Percentiles rank a stretch among this genome's conserved stretches.
Conservation (phyloP, 2,329 filamentous ascomycete species). For the Monilinia fructigena region DNA sequence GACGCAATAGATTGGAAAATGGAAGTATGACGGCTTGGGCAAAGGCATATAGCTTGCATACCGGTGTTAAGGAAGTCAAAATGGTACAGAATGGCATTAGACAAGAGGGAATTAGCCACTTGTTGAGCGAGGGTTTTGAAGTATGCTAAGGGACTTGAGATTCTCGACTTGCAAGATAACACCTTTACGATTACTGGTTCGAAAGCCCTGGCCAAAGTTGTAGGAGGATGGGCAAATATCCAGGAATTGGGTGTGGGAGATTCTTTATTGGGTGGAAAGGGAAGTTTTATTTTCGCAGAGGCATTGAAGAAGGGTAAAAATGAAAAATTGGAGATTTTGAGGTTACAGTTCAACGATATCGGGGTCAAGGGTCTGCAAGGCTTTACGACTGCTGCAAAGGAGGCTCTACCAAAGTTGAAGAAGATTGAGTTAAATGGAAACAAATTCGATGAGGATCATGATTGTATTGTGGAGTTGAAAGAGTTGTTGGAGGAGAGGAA, state of each 20-base stretch:
- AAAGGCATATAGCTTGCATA: conserved; percentile 78
- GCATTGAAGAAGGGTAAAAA: conserved; percentile 76
- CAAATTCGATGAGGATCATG: conserved; percentile 85
- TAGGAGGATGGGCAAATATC: conserved; percentile 71
- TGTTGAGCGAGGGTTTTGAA: conserved; percentile 77
- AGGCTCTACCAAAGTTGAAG: conserved; percentile 70
- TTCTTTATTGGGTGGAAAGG: conserved; percentile 77
- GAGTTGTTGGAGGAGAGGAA: conserved; percentile 74
- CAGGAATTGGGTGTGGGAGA: conserved; percentile 87
- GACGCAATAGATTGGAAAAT: conserved; percentile 91
- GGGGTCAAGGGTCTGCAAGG: conserved; percentile 70
- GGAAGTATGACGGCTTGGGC: conserved; percentile 97
- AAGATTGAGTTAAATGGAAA: conserved; percentile 95
- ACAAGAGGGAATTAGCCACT: conserved; percentile 81
- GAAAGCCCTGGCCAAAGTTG: conserved; percentile 71
- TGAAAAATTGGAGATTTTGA: conserved; percentile 72
- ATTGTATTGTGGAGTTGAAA: conserved; percentile 64
- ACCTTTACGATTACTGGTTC: conserved; percentile 86
- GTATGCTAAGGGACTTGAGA: conserved; percentile 65
- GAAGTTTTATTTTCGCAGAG: conserved; percentile 69
- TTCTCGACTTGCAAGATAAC: conserved; percentile 94
- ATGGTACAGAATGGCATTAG: conserved; percentile 99
- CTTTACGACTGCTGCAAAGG: conserved; percentile 66
- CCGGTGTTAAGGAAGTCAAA: conserved; percentile 78
- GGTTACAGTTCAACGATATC: conserved; percentile 94